Base-by-base conservation (phyloP, 2,329 filamentous ascomycete species). In the Chaetomiaceae sp. region DNA sequence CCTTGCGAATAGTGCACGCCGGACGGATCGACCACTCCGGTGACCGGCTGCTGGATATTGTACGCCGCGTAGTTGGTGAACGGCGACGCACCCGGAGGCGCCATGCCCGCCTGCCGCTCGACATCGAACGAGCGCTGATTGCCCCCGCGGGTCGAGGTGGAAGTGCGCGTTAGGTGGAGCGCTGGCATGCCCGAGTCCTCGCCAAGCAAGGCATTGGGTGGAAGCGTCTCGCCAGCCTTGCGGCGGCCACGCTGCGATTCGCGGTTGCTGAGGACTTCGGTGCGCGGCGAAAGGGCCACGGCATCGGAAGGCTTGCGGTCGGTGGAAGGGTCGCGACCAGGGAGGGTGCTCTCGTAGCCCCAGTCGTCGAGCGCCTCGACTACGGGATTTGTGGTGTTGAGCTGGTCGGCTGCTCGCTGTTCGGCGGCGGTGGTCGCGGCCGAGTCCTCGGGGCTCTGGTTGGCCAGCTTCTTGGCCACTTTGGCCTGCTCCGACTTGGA, bases 401-500 rank as follows among this genome's bases (percentile, higher is more conserved):
- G 58, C 3, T 67, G 67, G 2, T 70, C 63, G 26, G 67, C 66
- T 19, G 75, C 75, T 18, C 66, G 60, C 50, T 66, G 60, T 60
- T 79, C 74, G 6, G 58, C 58, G 15, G 62, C 62, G 12, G 60
- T 55, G 12, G 37, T 62, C 10, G 42, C 17, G 3, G 15, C 57
- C 6, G 57, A 49, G 10, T 47, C 35, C 12, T 53, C 34, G 10
- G 42, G 29, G 7, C 26, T 33, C 30, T 49, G 36, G 41, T 52
- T 56, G 3, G 43, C 47, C 27, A 59, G 44, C 37, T 47, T 54
- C 47, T 54, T 52, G 1, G 73, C 78, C 51, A 87, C 81, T 60
- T 86, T 84, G 1, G 72, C 71, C 47, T 76, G 69, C 1, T 71
- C 71, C 27, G 78, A 75, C 43, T 76, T 73, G 3, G 81, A 73